phyloP scores from a whole-genome alignment of 148 eudicot species.

The Diospyros kaki region DNA sequence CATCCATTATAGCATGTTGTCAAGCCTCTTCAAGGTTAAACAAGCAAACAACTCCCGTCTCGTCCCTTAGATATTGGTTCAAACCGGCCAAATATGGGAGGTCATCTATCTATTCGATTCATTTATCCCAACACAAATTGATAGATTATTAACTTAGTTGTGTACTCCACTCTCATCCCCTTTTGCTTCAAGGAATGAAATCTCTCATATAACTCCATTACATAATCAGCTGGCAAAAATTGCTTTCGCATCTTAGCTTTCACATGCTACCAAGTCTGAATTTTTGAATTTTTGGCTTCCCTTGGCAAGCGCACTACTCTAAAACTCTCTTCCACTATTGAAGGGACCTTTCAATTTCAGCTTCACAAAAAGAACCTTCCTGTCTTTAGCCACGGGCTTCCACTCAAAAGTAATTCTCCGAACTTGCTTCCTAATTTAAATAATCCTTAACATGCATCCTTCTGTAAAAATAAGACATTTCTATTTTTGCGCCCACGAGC shows the following conservation, averaged over 20 bases:
- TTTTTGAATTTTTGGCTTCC: background rate
- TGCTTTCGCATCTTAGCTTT: background rate
- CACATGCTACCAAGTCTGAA: conserved; percentile 3
- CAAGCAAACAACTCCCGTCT: background rate
- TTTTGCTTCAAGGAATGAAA: background rate
- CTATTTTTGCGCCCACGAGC: too few relatives aligned
- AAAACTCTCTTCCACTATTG: conserved; percentile 6
- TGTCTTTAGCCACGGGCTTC: background rate
- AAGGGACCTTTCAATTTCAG: conserved; percentile 5
- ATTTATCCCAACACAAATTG: background rate
- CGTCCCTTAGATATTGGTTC: background rate
- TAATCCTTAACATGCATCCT: too few relatives aligned
- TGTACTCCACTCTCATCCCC: background rate
- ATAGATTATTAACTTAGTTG: background rate
- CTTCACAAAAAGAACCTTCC: background rate
- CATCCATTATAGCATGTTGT: background rate
- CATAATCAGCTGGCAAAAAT: background rate
- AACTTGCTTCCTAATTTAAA: too few relatives aligned
- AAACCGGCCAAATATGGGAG: too few relatives aligned
- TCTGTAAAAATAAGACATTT: too few relatives aligned
- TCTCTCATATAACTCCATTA: background rate
- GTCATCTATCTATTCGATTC: background rate
- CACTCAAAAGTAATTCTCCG: too few relatives aligned
- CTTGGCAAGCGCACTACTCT: background rate
- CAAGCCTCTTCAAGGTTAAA: conserved; percentile 2